These are phyloP conservation scores for Cryptomeria japonica DNA, from an alignment of 75 land plant genomes.

Conservation along the genomic window DNA sequence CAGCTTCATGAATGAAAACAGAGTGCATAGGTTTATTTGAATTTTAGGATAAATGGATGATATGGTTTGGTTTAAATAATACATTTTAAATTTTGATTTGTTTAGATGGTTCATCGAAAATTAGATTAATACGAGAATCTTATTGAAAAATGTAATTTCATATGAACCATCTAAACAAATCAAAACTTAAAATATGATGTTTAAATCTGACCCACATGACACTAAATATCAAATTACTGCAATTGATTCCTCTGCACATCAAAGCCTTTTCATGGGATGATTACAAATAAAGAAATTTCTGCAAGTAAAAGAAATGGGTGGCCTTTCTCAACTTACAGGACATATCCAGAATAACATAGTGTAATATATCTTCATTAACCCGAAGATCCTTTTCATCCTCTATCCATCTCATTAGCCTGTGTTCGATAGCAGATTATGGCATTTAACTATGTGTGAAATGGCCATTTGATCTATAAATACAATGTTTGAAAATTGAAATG, in stretches of 20 bases:
- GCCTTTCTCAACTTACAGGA: constrained; percentile 38
- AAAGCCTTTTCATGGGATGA: background rate
- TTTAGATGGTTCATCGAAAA: no score
- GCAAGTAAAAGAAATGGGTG: background rate
- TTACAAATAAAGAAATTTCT: background rate
- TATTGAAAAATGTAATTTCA: no score
- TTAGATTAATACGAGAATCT: no score
- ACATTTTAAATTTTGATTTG: no score
- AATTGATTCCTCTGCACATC: background rate
- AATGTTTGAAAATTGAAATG: no score
- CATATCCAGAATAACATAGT: constrained; percentile 66
- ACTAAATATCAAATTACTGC: no score
- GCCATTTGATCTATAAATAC: background rate
- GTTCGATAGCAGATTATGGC: background rate
- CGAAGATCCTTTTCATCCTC: constrained; percentile 65
- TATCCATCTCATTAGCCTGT: constrained; percentile 75
- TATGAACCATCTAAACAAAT: no score
- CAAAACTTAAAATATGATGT: no score
- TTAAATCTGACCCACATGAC: background rate
- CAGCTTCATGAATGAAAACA: constrained; percentile 48
- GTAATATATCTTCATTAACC: constrained; percentile 33
- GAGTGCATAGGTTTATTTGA: no score
- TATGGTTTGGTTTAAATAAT: no score
- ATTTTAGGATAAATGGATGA: no score
- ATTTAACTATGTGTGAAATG: background rate